Evolutionary conservation across 1,139 yeast genomes (phyloP), one percentile per base, ranked within the genome.

Genomic region (Yamadazyma sp.): DNA sequence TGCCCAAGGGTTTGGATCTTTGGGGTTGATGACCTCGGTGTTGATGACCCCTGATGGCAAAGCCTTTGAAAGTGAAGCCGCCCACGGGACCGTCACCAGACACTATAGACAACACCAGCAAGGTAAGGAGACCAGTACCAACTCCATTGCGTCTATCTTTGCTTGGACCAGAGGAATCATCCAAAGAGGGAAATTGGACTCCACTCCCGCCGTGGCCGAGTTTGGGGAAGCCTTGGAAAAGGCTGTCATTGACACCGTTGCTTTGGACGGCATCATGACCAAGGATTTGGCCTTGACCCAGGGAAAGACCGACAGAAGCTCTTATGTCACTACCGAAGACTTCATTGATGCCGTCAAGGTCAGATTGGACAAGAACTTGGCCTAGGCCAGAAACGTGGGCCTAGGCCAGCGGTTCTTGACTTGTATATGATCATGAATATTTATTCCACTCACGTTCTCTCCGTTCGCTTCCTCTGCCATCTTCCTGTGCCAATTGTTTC

Each of bases 151-250:
- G 2, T 83, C 89, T 9, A 85, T 85, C 45, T 85, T 83, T 56
- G 94, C 94, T 25, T 85, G 94, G 94, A 63, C 89, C n/a, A 77
- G 91, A 64, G 94, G 94, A 62, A 66, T 85, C 40, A 79, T 81
- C 44, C 89, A 85, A 61, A 81, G 94, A 73, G 94, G 92, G 55
- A 80, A 77, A 59, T 68, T 85, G 53, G 94, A 85, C 58, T 62
- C 62, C 37, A 84, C 91, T 31, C 85, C 85, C 34, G 86, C 77
- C 9, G 89, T 84, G 43, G 78, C 81, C 41, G 65, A 75, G 44
- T 85, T 85, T 57, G 91, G 86, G 42, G 69, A 81, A 47, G 62
- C 66, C 39, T 68, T 85, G 54, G 94, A 85, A 65, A 62, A 75
- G 50, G 85, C 87, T 39, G 83, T 87, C 37, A 59, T 83, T 42